phyloP scores from a whole-genome alignment of 257 asterid species.

The Penstemon newberryi region DNA sequence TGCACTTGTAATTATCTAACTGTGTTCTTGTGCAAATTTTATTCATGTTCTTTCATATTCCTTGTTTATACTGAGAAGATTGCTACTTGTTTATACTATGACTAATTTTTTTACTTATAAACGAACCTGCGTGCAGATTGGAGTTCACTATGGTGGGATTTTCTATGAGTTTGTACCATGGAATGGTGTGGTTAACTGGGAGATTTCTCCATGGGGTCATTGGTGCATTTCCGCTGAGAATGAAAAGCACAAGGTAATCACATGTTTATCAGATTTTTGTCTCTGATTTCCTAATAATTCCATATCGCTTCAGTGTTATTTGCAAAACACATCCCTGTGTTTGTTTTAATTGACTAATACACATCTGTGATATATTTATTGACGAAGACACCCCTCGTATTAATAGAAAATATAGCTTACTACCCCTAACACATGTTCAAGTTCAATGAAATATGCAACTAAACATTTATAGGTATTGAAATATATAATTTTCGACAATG shows the following conservation, averaged over 20 bases:
- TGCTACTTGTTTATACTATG: neutral
- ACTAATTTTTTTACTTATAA: constrained; percentile 20
- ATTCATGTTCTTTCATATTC: neutral
- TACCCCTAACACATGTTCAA: too few species aligned
- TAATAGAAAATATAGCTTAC: too few species aligned
- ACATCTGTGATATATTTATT: too few species aligned
- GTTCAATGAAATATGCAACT: too few species aligned
- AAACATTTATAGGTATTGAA: too few species aligned
- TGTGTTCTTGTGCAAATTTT: neutral
- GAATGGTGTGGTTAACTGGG: constrained; percentile 90
- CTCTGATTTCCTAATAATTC: neutral
- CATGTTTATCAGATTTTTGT: neutral
- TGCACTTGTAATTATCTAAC: constrained; percentile 68
- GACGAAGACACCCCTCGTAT: too few species aligned
- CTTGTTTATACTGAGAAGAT: constrained; percentile 5
- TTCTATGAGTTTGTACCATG: constrained; percentile 91
- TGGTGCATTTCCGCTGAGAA: constrained; percentile 85
- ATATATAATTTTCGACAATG: too few species aligned
- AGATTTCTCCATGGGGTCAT: constrained; percentile 80
- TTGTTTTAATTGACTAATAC: too few species aligned
- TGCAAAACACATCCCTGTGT: too few species aligned
- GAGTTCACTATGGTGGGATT: constrained; percentile 75
- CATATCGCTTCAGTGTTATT: neutral
- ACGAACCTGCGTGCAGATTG: constrained; percentile 57
- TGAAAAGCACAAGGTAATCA: constrained; percentile 59